Base-by-base conservation (phyloP, 495 filamentous ascomycete genomes). In the Podospora tetraspora region DNA sequence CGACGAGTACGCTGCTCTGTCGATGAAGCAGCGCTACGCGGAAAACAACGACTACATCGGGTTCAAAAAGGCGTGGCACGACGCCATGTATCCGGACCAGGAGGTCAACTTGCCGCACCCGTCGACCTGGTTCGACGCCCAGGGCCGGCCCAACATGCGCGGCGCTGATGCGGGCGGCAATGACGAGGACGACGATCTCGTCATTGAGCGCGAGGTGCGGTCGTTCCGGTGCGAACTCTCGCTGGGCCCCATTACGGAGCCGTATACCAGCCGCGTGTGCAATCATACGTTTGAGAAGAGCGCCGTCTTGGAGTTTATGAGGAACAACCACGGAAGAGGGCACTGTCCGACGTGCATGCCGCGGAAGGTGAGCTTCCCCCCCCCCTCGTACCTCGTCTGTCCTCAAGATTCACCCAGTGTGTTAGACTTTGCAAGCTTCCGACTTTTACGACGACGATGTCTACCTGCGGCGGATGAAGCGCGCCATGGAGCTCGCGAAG, bases 151-250 rank as follows among this genome's bases (percentile, higher is more conserved):
- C 4, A 66, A 74, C 56, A 68, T 76, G 72, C 72, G 68, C 9
- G 64, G 64, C 34, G 57, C 67, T 71, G 68, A 62, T 0, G 84
- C 78, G 0, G 81, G 83, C 3, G 82, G 37, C 16, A 16, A 52
- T 6, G 43, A 59, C 25, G 63, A 82, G 16, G 90, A 91, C 59
- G 91, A 95, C 24, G 93, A 97, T 32, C 80, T 97, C 62, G 86
- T 88, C 9, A 87, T 97, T 59, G 83, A 86, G 66, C 80, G 88
- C 63, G 90, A 90, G 71, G 85, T 84, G 21, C 83, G 90, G 69
- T 90, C 87, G 67, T 84, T 92, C 62, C 90, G 88, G 74, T 97
- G 93, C 72, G 92, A 92, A 0, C 74, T 97, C n/a, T 94, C 93
- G 1, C 82, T 96, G 57, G 82, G 84, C 52, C 75, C 83, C n/a